phyloP scores from a whole-genome alignment of 2,329 filamentous ascomycete genomes.

The Canariomyces notabilis region DNA sequence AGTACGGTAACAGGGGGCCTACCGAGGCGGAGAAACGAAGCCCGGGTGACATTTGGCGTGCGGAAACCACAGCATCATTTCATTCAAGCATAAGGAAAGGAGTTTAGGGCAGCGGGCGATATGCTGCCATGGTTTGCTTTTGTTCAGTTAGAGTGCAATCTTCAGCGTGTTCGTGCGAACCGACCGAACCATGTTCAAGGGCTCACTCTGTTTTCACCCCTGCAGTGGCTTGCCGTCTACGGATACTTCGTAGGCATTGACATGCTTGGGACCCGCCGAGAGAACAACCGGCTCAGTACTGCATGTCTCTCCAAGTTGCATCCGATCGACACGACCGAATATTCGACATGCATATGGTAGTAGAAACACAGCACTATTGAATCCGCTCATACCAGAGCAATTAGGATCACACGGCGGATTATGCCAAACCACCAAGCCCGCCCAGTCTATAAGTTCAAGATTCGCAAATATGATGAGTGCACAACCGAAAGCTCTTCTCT shows the following conservation, averaged over 20 bases:
- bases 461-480: not conserved
- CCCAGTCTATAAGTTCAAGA: slow-evolving; percentile 26
- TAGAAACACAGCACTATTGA: not conserved
- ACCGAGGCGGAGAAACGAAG: not conserved
- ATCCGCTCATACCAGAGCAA: not conserved
- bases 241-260: too few relatives aligned
- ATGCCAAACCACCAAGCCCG: slow-evolving; percentile 22
- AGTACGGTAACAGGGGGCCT: not conserved
- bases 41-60: not conserved
- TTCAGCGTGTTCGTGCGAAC: too few relatives aligned
- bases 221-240: too few relatives aligned
- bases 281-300: not conserved
- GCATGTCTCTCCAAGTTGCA: too few relatives aligned
- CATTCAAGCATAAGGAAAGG: slow-evolving; percentile 14
- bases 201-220: too few relatives aligned
- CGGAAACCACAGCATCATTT: not conserved
- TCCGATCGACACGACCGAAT: not conserved
- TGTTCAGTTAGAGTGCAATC: slow-evolving; percentile 2
- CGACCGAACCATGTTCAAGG: too few relatives aligned
- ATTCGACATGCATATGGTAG: too few relatives aligned
- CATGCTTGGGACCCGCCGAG: too few relatives aligned
- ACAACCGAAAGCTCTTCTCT: not conserved
- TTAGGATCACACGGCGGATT: slow-evolving; percentile 5
- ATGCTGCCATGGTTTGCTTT: not conserved
- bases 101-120: slow-evolving; percentile 12